These are phyloP conservation scores for Hypoxylon cercidicola DNA, from an alignment of 495 filamentous ascomycete genomes.

Conservation along the genomic window DNA sequence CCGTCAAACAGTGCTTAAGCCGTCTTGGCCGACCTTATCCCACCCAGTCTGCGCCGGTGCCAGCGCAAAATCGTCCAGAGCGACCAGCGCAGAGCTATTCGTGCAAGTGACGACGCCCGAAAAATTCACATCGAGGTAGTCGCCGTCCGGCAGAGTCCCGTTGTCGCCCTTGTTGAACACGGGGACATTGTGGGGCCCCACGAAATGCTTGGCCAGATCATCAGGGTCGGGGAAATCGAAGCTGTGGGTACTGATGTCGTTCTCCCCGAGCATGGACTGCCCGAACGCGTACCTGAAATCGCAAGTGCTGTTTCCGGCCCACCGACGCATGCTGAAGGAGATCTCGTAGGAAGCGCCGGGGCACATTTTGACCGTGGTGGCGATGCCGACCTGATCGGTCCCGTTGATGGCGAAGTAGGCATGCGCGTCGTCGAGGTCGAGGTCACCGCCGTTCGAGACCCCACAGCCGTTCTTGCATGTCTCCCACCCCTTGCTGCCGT, in stretches of 20 bases:
- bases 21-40: too few relatives aligned
- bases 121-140: not conserved
- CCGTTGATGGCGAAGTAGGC: not conserved
- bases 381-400: not conserved
- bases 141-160: not conserved
- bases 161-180: not conserved
- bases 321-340: not conserved
- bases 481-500: not conserved
- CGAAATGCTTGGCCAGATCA: not conserved
- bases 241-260: not conserved
- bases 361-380: not conserved
- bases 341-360: not conserved
- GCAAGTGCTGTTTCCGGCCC: not conserved
- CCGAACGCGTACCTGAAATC: constrained; percentile 6
- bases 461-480: not conserved
- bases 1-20: too few relatives aligned
- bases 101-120: not conserved
- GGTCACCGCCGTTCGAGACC: not conserved
- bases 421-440: not conserved
- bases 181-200: constrained; percentile 2
- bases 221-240: not conserved
- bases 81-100: not conserved
- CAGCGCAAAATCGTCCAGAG: constrained; percentile 1
- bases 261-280: too few relatives aligned
- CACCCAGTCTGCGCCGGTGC: not conserved